Evolutionary conservation across 768 basidiomycete species (phyloP).

Genomic region (Collybia mongolica): DNA sequence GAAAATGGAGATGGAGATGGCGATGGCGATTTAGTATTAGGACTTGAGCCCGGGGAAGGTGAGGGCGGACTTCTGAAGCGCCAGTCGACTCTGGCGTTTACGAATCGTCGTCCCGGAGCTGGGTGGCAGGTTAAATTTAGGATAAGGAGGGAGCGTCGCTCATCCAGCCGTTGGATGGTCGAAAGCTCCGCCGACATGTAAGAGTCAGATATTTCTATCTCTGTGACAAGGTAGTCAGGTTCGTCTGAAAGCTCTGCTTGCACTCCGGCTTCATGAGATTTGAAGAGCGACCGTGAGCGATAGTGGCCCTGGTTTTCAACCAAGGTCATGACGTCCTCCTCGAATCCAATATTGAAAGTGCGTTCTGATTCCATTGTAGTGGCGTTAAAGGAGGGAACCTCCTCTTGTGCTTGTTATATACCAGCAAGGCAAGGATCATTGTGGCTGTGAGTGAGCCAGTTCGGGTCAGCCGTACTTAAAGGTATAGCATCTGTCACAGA

Average conservation of each 20-base stretch:
- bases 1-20: neutral
- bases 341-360: slow-evolving; percentile 15
- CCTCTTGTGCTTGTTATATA: neutral
- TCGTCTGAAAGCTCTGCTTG: neutral
- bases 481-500: neutral
- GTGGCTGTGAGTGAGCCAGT: neutral
- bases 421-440: neutral
- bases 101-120: slow-evolving; percentile 15
- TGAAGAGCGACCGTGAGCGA: slow-evolving; percentile 12
- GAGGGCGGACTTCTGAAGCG: neutral
- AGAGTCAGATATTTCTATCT: slow-evolving; percentile 19
- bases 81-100: slow-evolving; percentile 17
- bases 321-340: slow-evolving; percentile 13
- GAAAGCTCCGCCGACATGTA: slow-evolving; percentile 18
- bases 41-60: neutral
- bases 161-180: slow-evolving; percentile 18
- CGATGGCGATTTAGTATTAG: neutral
- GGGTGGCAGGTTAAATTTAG: slow-evolving; percentile 17
- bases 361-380: slow-evolving; percentile 7
- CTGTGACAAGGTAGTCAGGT: slow-evolving; percentile 15
- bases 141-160: slow-evolving; percentile 16
- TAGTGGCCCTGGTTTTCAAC: slow-evolving; percentile 5
- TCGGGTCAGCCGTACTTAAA: neutral
- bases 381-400: neutral
- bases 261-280: neutral